A percentile compares a stretch with the other conserved stretches of the same genome.
phyloP scores from a whole-genome alignment of 106 monocot species.

The Chionographis japonica region DNA sequence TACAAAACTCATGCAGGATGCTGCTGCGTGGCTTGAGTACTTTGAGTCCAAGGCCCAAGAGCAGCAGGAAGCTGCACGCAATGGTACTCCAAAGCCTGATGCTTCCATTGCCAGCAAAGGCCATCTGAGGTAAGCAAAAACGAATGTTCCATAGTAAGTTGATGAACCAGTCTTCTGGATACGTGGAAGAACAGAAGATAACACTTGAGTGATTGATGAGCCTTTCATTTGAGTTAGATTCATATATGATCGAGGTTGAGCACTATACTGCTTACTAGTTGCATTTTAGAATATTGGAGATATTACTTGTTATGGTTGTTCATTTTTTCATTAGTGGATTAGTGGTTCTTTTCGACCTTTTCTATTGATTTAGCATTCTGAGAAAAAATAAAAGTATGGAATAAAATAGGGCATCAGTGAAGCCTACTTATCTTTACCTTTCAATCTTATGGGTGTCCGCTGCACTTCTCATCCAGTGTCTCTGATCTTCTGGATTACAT shows the following conservation, averaged over 20 bases:
- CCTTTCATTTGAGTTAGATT: too few species aligned
- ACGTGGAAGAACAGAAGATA: too few species aligned
- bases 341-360: too few species aligned
- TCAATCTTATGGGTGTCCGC: neutral
- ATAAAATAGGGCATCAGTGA: neutral
- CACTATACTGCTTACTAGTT: too few species aligned
- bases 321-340: too few species aligned
- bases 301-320: too few species aligned
- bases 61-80: constrained; percentile 93
- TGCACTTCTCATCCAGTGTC: constrained; percentile 42
- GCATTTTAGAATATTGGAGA: too few species aligned
- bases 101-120: constrained; percentile 98
- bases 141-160: neutral
- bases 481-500: constrained; percentile 98
- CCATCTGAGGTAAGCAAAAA: constrained; percentile 65
- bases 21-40: constrained; percentile 97
- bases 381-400: too few species aligned
- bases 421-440: neutral
- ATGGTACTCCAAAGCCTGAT: constrained; percentile 95
- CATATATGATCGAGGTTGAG: too few species aligned
- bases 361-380: too few species aligned
- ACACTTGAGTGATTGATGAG: too few species aligned
- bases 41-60: constrained; percentile 91
- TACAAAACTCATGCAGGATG: constrained; percentile 59
- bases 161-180: too few species aligned